Evolutionary conservation across 305 asterid genomes (phyloP).

Genomic region (Solanum hybrid): DNA sequence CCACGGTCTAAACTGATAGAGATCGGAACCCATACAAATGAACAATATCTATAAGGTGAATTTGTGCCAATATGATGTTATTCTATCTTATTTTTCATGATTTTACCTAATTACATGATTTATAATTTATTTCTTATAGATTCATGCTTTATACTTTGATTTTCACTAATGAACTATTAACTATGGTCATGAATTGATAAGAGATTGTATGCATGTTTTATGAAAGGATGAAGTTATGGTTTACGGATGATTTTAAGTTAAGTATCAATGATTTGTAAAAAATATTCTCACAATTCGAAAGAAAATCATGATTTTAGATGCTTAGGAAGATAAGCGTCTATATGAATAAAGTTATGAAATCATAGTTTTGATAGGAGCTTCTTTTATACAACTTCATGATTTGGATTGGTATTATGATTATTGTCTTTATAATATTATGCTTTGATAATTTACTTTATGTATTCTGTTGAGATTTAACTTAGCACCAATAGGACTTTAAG

Average conservation of each 20-base stretch:
- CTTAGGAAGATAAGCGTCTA: background rate
- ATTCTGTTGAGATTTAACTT: background rate
- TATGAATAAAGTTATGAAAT: background rate
- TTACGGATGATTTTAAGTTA: background rate
- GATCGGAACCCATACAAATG: background rate
- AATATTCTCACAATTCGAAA: background rate
- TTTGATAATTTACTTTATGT: too few relatives aligned
- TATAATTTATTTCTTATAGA: background rate
- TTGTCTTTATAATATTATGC: too few relatives aligned
- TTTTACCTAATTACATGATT: background rate
- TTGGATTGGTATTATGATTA: background rate
- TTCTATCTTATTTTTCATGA: background rate
- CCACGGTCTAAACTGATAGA: background rate
- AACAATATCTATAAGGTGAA: background rate
- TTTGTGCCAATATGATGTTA: background rate
- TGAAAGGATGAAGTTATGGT: background rate
- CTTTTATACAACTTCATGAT: background rate
- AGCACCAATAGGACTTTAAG: background rate
- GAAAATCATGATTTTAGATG: background rate
- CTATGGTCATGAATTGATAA: background rate
- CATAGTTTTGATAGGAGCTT: background rate
- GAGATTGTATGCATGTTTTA: too few relatives aligned
- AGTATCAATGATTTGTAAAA: background rate
- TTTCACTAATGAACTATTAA: background rate
- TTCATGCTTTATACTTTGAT: background rate